Conservation (phyloP, 2,329 filamentous ascomycete genomes). For the Paracoccidioides brasiliensis region DNA sequence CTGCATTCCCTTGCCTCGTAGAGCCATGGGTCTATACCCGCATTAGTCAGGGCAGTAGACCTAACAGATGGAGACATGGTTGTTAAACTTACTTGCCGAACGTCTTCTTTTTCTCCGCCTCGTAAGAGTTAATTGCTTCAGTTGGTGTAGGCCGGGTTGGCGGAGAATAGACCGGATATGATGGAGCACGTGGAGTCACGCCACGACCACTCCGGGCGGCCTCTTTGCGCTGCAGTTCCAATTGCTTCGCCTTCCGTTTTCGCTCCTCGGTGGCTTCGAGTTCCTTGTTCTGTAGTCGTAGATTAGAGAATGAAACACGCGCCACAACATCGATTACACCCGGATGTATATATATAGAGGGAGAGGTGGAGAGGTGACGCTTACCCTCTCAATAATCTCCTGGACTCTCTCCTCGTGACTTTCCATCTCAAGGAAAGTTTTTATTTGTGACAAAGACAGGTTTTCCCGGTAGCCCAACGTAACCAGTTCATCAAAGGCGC, state of each 20-base stretch:
- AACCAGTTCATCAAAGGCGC: conserved; percentile 93
- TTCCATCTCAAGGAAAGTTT: conserved; percentile 98
- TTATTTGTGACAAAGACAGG: conserved; percentile 90
- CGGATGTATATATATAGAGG: neutral
- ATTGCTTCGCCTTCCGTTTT: conserved; percentile 95
- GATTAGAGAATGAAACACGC: conserved; percentile 13
- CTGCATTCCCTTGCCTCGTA: conserved; percentile 96
- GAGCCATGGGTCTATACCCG: conserved; percentile 38
- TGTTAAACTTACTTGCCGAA: conserved; percentile 54
- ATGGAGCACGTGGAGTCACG: conserved; percentile 57
- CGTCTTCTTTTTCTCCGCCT: conserved; percentile 92
- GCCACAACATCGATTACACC: conserved; percentile 13
- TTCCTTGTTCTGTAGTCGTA: conserved; percentile 72
- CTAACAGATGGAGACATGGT: neutral
- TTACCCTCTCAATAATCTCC: conserved; percentile 84
- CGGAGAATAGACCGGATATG: conserved; percentile 80
- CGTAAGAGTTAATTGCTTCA: conserved; percentile 85
- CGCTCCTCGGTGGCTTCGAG: conserved; percentile 95
- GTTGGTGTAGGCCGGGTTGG: conserved; percentile 59
- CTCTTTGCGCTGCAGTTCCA: conserved; percentile 98
- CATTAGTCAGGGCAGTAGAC: neutral
- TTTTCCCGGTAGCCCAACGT: conserved; percentile 95
- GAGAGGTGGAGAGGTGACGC: conserved; percentile 12
- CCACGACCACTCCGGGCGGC: conserved; percentile 60
- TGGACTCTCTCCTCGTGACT: conserved; percentile 98